phyloP scores from a whole-genome alignment of 805 yeast species.

The Lipomyces kockii region DNA sequence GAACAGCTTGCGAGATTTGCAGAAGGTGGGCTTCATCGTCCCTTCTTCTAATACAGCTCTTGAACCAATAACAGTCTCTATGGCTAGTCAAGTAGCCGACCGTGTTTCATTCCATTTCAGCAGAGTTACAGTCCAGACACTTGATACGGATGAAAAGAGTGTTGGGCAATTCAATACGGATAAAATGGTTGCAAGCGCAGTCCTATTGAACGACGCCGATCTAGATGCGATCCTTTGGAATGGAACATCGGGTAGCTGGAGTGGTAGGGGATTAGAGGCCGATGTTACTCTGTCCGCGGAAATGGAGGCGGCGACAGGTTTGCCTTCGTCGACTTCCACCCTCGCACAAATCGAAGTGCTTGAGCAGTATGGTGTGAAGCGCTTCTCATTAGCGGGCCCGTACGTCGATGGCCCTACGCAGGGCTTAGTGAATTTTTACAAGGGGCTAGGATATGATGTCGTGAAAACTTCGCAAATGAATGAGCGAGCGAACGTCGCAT shows the following conservation, averaged over 20 bases:
- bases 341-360: slow-evolving; percentile 25
- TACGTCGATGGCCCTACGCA: slow-evolving; percentile 29
- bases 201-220: slow-evolving; percentile 19
- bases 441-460: slow-evolving; percentile 21
- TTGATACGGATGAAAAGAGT: slow-evolving; percentile 19
- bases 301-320: slow-evolving; percentile 18
- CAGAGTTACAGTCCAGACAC: slow-evolving; percentile 15
- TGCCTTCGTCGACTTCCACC: slow-evolving; percentile 26
- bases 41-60: slow-evolving; percentile 28
- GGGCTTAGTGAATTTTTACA: slow-evolving; percentile 23
- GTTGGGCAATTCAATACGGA: slow-evolving; percentile 20
- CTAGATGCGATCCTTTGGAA: slow-evolving; percentile 26
- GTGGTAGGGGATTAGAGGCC: slow-evolving; percentile 20
- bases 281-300: slow-evolving; percentile 17
- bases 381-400: slow-evolving; percentile 21
- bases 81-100: slow-evolving; percentile 20
- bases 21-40: slow-evolving; percentile 26
- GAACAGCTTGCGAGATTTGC: slow-evolving; percentile 18
- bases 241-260: slow-evolving; percentile 28
- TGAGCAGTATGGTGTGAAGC: slow-evolving; percentile 24
- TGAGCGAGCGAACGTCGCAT: slow-evolving; percentile 24
- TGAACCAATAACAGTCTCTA: slow-evolving; percentile 21
- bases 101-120: slow-evolving; percentile 20
- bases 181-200: slow-evolving; percentile 25
- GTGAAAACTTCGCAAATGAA: slow-evolving; percentile 27